Conservation (phyloP, 2,329 filamentous ascomycete species). For the Aspergillus phoenicis region DNA sequence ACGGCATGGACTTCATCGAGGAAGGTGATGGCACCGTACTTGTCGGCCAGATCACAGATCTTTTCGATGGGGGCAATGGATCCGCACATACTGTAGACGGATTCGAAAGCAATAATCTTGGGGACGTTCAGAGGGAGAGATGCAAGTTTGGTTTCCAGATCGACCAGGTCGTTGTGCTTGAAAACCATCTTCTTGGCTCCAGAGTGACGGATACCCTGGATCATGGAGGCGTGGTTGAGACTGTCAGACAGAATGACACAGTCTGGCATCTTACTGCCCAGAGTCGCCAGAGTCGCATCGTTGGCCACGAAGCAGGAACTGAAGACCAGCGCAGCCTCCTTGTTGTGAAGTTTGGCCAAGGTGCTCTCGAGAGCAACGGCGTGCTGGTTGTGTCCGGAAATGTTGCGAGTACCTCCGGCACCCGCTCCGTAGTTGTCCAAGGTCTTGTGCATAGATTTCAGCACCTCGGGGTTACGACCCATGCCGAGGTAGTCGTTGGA, state of each 20-base stretch:
- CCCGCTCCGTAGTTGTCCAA: constrained; percentile 93
- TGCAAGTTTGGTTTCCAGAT: constrained; percentile 89
- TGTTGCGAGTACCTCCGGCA: constrained; percentile 93
- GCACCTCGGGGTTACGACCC: constrained; percentile 84
- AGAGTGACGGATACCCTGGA: constrained; percentile 96
- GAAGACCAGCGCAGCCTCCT: constrained; percentile 91
- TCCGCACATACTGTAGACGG: constrained; percentile 99
- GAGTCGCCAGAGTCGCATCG: constrained; percentile 90
- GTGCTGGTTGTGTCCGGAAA: constrained; percentile 96
- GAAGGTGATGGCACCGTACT: constrained; percentile 97
- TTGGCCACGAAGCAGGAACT: constrained; percentile 98
- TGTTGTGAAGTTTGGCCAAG: constrained; percentile 83
- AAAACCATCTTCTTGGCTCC: constrained; percentile 97
- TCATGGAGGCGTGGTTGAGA: constrained; percentile 98
- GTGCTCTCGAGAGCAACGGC: constrained; percentile 81
- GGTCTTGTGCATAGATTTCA: constrained; percentile 91
- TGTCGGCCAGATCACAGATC: constrained; percentile 94
- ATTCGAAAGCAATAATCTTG: constrained; percentile 99
- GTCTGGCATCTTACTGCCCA: constrained; percentile 94
- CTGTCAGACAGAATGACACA: constrained; percentile 98
- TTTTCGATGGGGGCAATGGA: constrained; percentile 93
- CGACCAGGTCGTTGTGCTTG: constrained; percentile 95
- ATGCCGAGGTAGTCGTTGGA: constrained; percentile 99
- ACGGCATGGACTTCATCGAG: constrained; percentile 98
- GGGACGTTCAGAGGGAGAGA: constrained; percentile 81